phyloP scores from a whole-genome alignment of 1,139 yeast genomes.

The Suhomyces bribrorum region DNA sequence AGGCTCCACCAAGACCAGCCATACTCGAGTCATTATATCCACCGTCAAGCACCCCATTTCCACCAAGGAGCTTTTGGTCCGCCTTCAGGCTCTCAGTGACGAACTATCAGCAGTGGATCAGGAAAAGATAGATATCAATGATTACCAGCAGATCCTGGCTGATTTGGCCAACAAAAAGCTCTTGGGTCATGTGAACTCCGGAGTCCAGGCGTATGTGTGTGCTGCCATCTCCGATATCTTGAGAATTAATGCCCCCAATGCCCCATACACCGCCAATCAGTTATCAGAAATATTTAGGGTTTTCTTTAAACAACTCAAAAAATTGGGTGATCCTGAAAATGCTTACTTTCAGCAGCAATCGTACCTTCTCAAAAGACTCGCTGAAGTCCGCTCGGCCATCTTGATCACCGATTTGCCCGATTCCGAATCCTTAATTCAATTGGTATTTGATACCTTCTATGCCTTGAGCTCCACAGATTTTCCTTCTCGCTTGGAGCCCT shows the following conservation, averaged over 20 bases:
- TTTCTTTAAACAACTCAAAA: constrained; percentile 63
- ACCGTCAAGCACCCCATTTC: constrained; percentile 57
- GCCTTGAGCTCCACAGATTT: constrained; percentile 44
- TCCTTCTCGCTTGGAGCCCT: constrained; percentile 52
- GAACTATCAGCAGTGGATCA: constrained; percentile 65
- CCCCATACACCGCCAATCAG: constrained; percentile 74
- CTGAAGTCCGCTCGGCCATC: constrained; percentile 79
- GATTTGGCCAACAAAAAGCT: constrained; percentile 62
- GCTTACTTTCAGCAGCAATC: constrained; percentile 68
- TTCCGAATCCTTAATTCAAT: constrained; percentile 54
- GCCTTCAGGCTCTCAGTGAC: constrained; percentile 52
- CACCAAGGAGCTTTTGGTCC: constrained; percentile 53
- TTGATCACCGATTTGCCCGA: constrained; percentile 75
- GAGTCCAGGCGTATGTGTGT: constrained; percentile 70
- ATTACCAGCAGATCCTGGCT: constrained; percentile 47
- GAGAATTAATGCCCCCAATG: constrained; percentile 84
- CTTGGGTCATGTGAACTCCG: constrained; percentile 60
- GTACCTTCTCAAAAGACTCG: constrained; percentile 65
- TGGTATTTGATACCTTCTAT: constrained; percentile 65
- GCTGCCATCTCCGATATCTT: constrained; percentile 78
- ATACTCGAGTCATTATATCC: constrained; percentile 47
- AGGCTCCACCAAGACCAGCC: constrained; percentile 34
- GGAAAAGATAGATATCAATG: constrained; percentile 50
- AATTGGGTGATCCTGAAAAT: constrained; percentile 57
- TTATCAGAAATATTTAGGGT: constrained; percentile 63